Evolutionary conservation across 257 asterid species (phyloP).

Genomic region (Solanum tarijense): DNA sequence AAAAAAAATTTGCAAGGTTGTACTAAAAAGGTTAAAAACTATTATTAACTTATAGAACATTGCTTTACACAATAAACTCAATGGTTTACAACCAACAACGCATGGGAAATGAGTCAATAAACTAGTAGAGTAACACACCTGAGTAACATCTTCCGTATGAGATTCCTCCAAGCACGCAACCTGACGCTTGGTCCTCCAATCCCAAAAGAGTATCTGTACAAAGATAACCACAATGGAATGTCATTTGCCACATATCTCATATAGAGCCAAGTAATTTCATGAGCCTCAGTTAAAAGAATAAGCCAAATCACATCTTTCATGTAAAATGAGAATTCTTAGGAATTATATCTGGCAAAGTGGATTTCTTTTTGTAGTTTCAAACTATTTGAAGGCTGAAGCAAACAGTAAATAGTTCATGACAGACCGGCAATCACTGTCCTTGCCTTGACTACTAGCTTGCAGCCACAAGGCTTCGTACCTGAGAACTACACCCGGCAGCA

Average conservation of each 20-base stretch:
- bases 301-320: background rate
- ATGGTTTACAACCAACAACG: background rate
- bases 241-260: background rate
- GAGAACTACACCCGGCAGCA: constrained; percentile 69
- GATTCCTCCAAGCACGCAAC: constrained; percentile 79
- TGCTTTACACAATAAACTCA: background rate
- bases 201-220: constrained; percentile 67
- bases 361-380: background rate
- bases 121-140: constrained; percentile 32
- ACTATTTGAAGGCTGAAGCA: background rate
- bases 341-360: background rate
- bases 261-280: background rate
- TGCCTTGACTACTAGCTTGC: background rate
- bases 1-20: background rate
- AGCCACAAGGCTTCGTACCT: constrained; percentile 27
- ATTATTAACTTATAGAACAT: background rate
- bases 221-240: background rate
- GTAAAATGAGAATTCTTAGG: background rate
- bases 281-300: background rate
- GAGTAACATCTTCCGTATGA: constrained; percentile 91
- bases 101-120: background rate
- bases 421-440: background rate
- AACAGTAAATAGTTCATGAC: background rate
- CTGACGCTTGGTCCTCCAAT: constrained; percentile 76
- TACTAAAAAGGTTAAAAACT: background rate